Base-by-base conservation (phyloP, 2,329 filamentous ascomycete genomes). In the Colletotrichum eremochloae region DNA sequence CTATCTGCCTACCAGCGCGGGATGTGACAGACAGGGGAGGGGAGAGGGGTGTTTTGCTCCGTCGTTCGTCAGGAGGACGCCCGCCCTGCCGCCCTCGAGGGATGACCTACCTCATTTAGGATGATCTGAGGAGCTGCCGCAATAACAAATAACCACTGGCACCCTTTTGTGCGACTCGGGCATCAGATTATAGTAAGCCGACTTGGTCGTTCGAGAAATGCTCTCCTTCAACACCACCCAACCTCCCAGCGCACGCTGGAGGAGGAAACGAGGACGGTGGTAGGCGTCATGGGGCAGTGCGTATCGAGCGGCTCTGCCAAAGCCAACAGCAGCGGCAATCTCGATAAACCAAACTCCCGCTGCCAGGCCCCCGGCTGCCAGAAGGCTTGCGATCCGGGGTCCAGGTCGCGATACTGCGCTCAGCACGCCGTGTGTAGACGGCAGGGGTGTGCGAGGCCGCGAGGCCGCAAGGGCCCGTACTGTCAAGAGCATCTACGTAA, bases 401-500 rank as follows among this genome's bases (percentile, higher is more conserved):
- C 60, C 8, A 60, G 33, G 24, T 70, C 70, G 61, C 70, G 66
- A 70, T 72, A 70, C 55, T 72, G 70, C 48, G 29, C 61, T 42
- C 70, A 65, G 36, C 70, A 72, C 46, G 70, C 55, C 40, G 53
- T 61, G 53, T 72, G 70, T 63, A 72, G 36, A 31, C 67, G 67
- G 61, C 70, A 70, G 55, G 70, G 70, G 40, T 72, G 70, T 40
- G 29, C 46, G 24, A 72, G 53, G 46, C 52, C 63, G 29, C 67
- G 71, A 61, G 55, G 60, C 46, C 67, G 68, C 36, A 67, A 63
- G 63, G 71, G 63, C 18, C 71, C 68, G 42, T 73, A 71, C 29
- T 73, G 71, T 71, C 71, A 67, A 67, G 62, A 71, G 31, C 71
- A 73, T 58, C 33, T 71, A 46, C 24, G 71, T 73, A 63, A 67